Conservation (phyloP, 176 grass and related monocot genomes). For the Guadua angustifolia region DNA sequence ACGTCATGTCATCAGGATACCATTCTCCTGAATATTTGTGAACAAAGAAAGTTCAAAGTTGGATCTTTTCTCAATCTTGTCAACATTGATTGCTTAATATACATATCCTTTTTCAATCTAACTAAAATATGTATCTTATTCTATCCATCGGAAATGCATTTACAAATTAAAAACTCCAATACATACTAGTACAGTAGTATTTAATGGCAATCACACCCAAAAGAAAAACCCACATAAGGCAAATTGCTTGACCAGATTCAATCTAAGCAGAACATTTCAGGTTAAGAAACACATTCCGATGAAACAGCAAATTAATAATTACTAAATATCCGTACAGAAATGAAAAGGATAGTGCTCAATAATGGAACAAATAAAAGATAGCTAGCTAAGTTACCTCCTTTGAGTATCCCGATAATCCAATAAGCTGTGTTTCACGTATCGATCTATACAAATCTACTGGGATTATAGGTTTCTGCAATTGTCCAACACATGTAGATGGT, state of each 20-base stretch:
- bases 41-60: constrained; percentile 12
- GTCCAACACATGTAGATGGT: constrained; percentile 35
- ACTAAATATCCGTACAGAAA: background rate
- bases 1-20: background rate
- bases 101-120: background rate
- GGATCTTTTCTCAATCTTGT: background rate
- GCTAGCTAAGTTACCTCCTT: constrained; percentile 55
- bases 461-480: constrained; percentile 76
- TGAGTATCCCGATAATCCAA: constrained; percentile 79
- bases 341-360: constrained; percentile 11
- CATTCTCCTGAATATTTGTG: constrained; percentile 11
- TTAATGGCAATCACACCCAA: constrained; percentile 3
- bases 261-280: constrained; percentile 5
- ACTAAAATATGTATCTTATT: constrained; percentile 5
- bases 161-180: background rate
- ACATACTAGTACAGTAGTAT: background rate
- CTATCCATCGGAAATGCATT: constrained; percentile 13
- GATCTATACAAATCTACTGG: constrained; percentile 70
- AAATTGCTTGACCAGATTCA: constrained; percentile 2
- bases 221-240: background rate
- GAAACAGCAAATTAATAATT: constrained; percentile 10
- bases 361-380: constrained; percentile 28
- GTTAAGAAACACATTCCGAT: constrained; percentile 9
- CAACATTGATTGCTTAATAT: background rate
- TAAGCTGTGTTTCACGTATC: constrained; percentile 71